A percentile compares a stretch with the other conserved stretches of the same genome.
phyloP scores from a whole-genome alignment of 805 yeast genomes.

The Metschnikowia vanudenii region DNA sequence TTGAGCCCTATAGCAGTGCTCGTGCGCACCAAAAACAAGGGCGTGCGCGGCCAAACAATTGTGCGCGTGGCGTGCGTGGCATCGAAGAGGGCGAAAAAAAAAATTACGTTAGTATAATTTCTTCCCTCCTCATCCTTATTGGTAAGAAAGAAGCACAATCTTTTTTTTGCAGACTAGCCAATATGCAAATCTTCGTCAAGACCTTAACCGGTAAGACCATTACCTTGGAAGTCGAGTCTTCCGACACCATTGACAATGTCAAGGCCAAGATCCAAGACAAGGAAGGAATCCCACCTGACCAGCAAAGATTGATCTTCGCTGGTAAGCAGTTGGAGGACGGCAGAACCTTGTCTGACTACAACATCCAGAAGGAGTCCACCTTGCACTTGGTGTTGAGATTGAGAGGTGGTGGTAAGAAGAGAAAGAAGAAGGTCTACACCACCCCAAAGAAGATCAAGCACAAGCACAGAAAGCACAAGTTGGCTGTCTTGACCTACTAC shows the following conservation, averaged over 20 bases:
- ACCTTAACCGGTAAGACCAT: constrained; percentile 99
- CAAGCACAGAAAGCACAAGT: constrained; percentile 99
- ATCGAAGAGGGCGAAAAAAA: constrained; percentile 7
- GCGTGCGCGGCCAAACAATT: constrained; percentile 6
- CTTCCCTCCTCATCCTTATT: constrained; percentile 17
- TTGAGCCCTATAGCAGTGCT: constrained; percentile 12
- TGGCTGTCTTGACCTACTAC: constrained; percentile 99
- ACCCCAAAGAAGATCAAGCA: constrained; percentile 99
- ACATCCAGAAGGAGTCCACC: constrained; percentile 99
- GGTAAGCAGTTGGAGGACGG: constrained; percentile 99
- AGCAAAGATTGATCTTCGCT: too few species aligned
- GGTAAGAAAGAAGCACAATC: constrained; percentile 52
- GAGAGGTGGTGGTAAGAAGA: constrained; percentile 93
- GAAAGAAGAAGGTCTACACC: constrained; percentile 99
- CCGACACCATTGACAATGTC: constrained; percentile 98
- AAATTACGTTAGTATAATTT: constrained; percentile 7
- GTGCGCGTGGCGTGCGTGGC: constrained; percentile 7
- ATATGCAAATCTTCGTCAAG: constrained; percentile 97
- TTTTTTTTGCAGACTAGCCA: constrained; percentile 37
- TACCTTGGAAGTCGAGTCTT: constrained; percentile 98
- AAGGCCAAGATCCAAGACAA: constrained; percentile 98
- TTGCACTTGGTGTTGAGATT: constrained; percentile 93
- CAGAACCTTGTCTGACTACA: constrained; percentile 98
- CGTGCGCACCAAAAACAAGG: neutral
- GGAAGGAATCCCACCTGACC: constrained; percentile 99